Percentiles rank a stretch among this genome's conserved stretches.
Evolutionary conservation across 139 green algal species (phyloP).

Genomic region (Chlorella vulgaris): DNA sequence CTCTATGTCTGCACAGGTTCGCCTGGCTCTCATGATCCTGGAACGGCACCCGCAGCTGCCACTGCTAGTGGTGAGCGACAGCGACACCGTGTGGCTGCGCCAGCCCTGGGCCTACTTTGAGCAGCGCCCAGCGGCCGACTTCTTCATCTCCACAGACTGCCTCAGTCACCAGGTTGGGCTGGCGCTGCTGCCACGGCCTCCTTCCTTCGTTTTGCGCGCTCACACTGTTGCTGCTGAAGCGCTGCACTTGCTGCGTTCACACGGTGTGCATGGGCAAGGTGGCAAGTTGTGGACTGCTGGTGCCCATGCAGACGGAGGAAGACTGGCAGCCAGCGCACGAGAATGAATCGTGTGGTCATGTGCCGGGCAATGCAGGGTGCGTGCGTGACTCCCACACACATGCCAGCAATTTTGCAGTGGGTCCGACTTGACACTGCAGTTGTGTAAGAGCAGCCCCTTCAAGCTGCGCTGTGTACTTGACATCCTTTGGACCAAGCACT

Average conservation of each 20-base stretch:
- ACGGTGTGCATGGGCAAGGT: background rate
- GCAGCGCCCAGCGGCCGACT: background rate
- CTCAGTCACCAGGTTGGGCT: background rate
- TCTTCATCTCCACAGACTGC: conserved; percentile 45
- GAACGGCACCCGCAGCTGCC: background rate
- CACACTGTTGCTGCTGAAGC: no score
- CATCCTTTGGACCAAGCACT: no score
- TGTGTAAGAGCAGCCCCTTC: no score
- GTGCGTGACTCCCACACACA: no score
- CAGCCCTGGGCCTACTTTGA: conserved; percentile 1
- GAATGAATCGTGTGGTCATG: background rate
- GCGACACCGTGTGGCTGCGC: conserved; percentile 12
- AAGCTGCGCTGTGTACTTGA: no score
- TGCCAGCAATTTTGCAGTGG: background rate
- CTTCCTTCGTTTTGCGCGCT: background rate
- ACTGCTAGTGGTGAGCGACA: conserved; percentile 14
- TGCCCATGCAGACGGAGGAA: background rate
- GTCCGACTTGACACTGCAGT: no score
- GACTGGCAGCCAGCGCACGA: background rate
- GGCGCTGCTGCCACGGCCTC: background rate
- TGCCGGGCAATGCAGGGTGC: background rate
- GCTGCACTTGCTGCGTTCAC: background rate
- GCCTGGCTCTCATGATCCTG: background rate
- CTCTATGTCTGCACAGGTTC: no score
- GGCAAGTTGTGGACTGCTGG: background rate